Percentiles rank a stretch among this genome's conserved stretches.
These are phyloP conservation scores for Baorangia bicolor DNA, from an alignment of 768 basidiomycete species.

Conservation along the genomic window DNA sequence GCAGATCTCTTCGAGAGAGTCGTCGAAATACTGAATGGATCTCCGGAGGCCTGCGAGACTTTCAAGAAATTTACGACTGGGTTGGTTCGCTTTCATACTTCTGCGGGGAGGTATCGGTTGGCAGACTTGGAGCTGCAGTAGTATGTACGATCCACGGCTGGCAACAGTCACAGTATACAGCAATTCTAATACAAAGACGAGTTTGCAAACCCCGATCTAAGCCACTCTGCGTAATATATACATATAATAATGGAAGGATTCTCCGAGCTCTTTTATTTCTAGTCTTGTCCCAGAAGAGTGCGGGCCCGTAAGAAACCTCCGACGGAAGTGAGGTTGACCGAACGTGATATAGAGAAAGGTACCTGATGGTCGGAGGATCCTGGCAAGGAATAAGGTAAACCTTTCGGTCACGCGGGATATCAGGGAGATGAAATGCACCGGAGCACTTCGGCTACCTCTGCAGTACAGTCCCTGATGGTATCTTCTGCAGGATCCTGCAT, in stretches of 20 bases:
- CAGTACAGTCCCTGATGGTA: conserved; percentile 66
- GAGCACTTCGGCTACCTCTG: conserved; percentile 74
- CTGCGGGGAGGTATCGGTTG: conserved; percentile 16
- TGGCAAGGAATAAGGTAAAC: conserved; percentile 23
- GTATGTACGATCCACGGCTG: background rate
- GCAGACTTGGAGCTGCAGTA: conserved; percentile 9
- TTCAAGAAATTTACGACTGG: conserved; percentile 10
- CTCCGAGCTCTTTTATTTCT: conserved; percentile 70
- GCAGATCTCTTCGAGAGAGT: conserved; percentile 16
- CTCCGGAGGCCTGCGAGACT: background rate
- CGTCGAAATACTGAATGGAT: conserved; percentile 16
- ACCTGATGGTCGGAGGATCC: conserved; percentile 62
- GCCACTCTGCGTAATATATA: conserved; percentile 54
- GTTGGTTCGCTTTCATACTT: conserved; percentile 19
- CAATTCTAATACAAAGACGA: background rate
- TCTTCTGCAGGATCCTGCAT: conserved; percentile 70
- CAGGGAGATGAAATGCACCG: conserved; percentile 40
- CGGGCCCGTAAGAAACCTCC: conserved; percentile 53
- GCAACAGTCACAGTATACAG: background rate
- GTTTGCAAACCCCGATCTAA: conserved; percentile 3
- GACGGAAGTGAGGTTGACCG: conserved; percentile 87
- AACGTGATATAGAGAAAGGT: conserved; percentile 81
- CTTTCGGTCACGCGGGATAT: background rate
- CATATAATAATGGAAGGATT: conserved; percentile 81
- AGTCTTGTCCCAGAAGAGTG: conserved; percentile 53